Evolutionary conservation across 1,284 basidiomycete species (phyloP).

Genomic region (Fomitopsis betulina): DNA sequence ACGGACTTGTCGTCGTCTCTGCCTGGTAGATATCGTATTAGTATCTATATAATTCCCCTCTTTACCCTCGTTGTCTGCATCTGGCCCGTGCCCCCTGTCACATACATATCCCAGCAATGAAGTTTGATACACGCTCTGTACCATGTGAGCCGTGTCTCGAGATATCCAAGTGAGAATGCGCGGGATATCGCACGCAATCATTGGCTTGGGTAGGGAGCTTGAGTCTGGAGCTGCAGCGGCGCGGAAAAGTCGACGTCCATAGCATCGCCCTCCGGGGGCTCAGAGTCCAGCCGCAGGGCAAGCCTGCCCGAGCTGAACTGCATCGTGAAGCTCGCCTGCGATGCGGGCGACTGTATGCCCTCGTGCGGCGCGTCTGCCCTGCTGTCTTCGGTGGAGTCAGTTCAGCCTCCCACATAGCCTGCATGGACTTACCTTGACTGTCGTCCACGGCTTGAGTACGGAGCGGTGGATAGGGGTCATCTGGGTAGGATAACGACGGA

Average conservation of each 20-base stretch:
- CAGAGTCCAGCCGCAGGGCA: background rate
- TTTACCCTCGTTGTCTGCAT: background rate
- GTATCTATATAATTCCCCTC: background rate
- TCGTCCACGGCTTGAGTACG: background rate
- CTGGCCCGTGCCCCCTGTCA: background rate
- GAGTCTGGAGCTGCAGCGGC: background rate
- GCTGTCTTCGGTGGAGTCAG: background rate
- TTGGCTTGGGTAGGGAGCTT: background rate
- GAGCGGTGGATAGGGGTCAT: background rate
- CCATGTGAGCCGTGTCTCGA: too few species aligned
- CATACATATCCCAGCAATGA: background rate
- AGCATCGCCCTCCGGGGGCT: background rate
- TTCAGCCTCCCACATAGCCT: background rate
- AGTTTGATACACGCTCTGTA: background rate
- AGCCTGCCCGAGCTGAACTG: constrained; percentile 1
- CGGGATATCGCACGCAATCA: background rate
- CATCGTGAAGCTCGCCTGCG: background rate
- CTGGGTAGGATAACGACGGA: background rate
- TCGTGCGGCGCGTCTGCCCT: too few species aligned
- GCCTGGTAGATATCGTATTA: background rate
- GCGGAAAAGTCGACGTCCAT: background rate
- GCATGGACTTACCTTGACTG: background rate
- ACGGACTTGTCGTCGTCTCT: background rate
- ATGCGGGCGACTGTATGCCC: background rate
- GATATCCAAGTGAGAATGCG: too few species aligned